A percentile compares a stretch with the other conserved stretches of the same genome.
Conservation (phyloP, 805 yeast genomes). For the Clavispora santaluciae region DNA sequence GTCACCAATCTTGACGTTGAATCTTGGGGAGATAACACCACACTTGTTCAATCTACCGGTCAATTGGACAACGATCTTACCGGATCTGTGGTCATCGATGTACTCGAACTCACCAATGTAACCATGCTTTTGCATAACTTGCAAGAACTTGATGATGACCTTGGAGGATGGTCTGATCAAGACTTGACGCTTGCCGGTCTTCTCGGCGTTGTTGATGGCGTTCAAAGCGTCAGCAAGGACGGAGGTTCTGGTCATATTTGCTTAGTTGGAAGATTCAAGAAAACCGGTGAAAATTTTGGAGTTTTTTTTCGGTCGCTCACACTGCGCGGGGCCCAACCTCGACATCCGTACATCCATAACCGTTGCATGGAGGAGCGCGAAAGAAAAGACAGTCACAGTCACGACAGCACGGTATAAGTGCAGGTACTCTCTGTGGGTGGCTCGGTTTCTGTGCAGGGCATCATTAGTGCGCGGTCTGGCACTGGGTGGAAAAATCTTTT, state of each 20-base stretch:
- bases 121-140: conserved; percentile 97
- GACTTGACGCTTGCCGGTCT: conserved; percentile 98
- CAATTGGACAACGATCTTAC: conserved; percentile 92
- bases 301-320: background rate
- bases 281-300: conserved; percentile 1
- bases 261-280: conserved; percentile 1
- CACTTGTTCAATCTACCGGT: conserved; percentile 81
- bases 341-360: background rate
- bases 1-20: conserved; percentile 23
- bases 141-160: conserved; percentile 94
- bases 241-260: conserved; percentile 88
- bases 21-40: conserved; percentile 25
- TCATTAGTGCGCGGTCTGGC: conserved; percentile 1
- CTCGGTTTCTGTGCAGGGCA: background rate
- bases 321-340: background rate
- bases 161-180: conserved; percentile 97
- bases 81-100: conserved; percentile 98
- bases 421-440: background rate
- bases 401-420: background rate
- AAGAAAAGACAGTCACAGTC: conserved; percentile 2
- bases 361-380: background rate
- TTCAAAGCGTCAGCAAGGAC: conserved; percentile 98
- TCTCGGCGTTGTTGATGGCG: conserved; percentile 98
- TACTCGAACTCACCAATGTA: conserved; percentile 98
- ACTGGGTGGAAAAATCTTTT: conserved; percentile 13